Evolutionary conservation across 2,329 filamentous ascomycete genomes (phyloP), one percentile per base, ranked within the genome.

Genomic region (Ophiostoma ips): DNA sequence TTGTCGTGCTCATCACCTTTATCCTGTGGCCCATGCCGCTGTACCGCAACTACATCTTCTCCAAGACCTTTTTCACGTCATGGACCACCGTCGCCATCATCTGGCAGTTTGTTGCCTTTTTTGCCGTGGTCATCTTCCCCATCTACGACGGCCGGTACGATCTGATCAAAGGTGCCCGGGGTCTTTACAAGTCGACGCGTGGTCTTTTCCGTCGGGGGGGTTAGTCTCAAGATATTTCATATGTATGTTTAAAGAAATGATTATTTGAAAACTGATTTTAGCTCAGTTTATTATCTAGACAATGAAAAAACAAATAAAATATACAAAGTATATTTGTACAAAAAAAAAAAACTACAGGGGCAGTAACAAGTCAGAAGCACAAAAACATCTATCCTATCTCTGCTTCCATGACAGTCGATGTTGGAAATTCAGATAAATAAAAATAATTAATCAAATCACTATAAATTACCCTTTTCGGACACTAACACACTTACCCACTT

Each of bases 1-100:
- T 49, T 16, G 41, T 55, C 45, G 63, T 73, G 1, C 55, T 71
- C 8, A 58, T 70, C 10, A 73, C 71, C 0, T 66, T 71, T 24
- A 45, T 75, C 11, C 55, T 65, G 1, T 74, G 70, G 71, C 71
- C 70, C 0, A 61, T 75, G 59, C 70, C 71, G 19, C 61, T 74
- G 5, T 73, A 74, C 54, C 65, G 70, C 2, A 60, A 69, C 55
- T 74, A 68, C 49, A 65, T 74, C 36, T 74, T 73, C 53, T 70
- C 64, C 0, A 65, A 64, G 55, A 56, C 61, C 0, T 72, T 73
- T 52, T 72, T 72, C 56, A 59, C 61, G 1, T 66, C 68, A 0
- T 73, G 70, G 70, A 62, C 65, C 0, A 60, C 63, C 0, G 64
- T 72, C 4, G 64, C 69, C 0, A 68, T 72, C 3, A 58, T 69